Percentiles rank a stretch among this genome's conserved stretches.
phyloP scores from a whole-genome alignment of 2,329 filamentous ascomycete species.

The Elsinoe necatrix region DNA sequence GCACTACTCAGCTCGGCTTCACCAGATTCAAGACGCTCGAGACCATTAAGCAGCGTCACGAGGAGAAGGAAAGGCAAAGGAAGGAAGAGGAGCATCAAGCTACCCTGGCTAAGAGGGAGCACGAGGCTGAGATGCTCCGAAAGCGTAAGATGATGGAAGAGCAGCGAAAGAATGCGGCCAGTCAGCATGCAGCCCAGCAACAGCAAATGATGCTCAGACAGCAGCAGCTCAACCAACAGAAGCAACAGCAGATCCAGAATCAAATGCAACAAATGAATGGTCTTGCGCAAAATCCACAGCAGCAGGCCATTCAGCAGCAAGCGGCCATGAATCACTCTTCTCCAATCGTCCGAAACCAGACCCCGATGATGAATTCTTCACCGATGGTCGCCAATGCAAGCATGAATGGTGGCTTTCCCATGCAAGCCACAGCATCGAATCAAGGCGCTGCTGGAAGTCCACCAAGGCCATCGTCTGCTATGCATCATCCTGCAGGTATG shows the following conservation, averaged over 20 bases:
- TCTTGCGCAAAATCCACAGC: slow-evolving; percentile 20
- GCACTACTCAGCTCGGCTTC: slow-evolving; percentile 70
- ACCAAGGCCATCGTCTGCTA: slow-evolving; percentile 57
- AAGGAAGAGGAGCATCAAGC: slow-evolving; percentile 49
- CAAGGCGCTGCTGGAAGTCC: slow-evolving; percentile 59
- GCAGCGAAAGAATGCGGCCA: slow-evolving; percentile 24
- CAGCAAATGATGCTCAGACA: slow-evolving; percentile 33
- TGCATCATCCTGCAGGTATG: slow-evolving; percentile 30
- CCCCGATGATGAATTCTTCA: slow-evolving; percentile 38
- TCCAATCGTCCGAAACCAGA: slow-evolving; percentile 45
- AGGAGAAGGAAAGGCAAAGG: slow-evolving; percentile 54
- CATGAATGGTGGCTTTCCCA: slow-evolving; percentile 36
- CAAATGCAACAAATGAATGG: slow-evolving; percentile 38
- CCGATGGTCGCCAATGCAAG: slow-evolving; percentile 31
- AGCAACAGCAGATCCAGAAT: slow-evolving; percentile 31
- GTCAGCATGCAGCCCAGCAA: slow-evolving; percentile 36
- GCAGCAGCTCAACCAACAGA: slow-evolving; percentile 31
- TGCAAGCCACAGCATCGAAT: slow-evolving; percentile 54
- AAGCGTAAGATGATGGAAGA: slow-evolving; percentile 30
- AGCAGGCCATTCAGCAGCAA: slow-evolving; percentile 42
- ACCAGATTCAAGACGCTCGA: slow-evolving; percentile 87
- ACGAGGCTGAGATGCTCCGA: slow-evolving; percentile 30
- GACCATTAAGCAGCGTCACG: slow-evolving; percentile 69
- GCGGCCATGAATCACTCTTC: slow-evolving; percentile 50
- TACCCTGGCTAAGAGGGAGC: slow-evolving; percentile 26